Evolutionary conservation across 441 rosid species (phyloP).

Genomic region (Biscutella laevigata): DNA sequence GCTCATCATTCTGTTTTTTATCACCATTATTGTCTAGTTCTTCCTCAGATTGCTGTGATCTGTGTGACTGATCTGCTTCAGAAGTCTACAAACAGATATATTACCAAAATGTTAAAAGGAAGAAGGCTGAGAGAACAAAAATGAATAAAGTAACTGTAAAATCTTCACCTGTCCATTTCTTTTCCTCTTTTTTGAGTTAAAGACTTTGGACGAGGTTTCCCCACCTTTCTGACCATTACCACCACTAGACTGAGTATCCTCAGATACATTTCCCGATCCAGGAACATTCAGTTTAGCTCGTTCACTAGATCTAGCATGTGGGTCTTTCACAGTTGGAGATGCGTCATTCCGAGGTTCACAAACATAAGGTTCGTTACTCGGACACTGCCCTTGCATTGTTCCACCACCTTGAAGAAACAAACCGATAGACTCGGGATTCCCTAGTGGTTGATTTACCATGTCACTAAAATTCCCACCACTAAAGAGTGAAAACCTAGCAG

Average conservation of each 20-base stretch:
- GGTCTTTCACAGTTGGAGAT: slow-evolving; percentile 32
- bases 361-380: slow-evolving; percentile 35
- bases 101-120: not conserved
- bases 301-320: slow-evolving; percentile 42
- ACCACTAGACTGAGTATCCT: slow-evolving; percentile 75
- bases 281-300: slow-evolving; percentile 52
- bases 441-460: slow-evolving; percentile 52
- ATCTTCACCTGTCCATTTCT: slow-evolving; percentile 52
- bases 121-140: not conserved
- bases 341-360: slow-evolving; percentile 51
- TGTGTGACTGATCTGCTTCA: slow-evolving; percentile 39
- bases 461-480: slow-evolving; percentile 68
- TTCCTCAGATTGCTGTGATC: slow-evolving; percentile 42
- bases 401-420: slow-evolving; percentile 47
- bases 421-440: slow-evolving; percentile 48
- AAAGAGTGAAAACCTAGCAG: slow-evolving; percentile 83
- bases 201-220: slow-evolving; percentile 46
- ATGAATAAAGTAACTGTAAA: not conserved
- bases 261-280: slow-evolving; percentile 71
- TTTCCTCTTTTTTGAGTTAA: slow-evolving; percentile 66
- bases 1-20: slow-evolving; percentile 47
- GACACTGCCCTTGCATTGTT: slow-evolving; percentile 36
- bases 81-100: slow-evolving; percentile 35
- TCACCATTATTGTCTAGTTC: slow-evolving; percentile 41
- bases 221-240: slow-evolving; percentile 48